Evolutionary conservation across 805 yeast species (phyloP).

Genomic region (Isabelozyma rhagii): DNA sequence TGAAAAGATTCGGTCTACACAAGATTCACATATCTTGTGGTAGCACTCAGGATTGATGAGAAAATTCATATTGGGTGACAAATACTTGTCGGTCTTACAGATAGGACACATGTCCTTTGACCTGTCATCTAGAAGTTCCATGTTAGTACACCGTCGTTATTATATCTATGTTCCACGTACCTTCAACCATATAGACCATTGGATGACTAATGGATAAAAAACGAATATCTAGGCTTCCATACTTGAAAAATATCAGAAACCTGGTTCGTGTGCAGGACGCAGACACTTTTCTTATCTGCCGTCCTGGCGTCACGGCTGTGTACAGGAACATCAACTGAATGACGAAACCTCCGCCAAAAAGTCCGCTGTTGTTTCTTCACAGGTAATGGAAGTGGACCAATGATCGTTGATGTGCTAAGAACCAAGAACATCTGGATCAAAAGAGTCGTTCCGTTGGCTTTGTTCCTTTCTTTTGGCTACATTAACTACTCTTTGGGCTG

Average conservation of each 20-base stretch:
- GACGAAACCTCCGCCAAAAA: background rate
- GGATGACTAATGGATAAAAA: background rate
- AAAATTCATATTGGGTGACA: conserved; percentile 90
- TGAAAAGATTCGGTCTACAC: conserved; percentile 92
- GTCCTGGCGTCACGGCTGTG: background rate
- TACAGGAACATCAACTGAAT: background rate
- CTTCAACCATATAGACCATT: background rate
- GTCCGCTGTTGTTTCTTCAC: background rate
- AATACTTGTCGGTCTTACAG: conserved; percentile 90
- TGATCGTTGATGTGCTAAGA: background rate
- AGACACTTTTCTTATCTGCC: background rate
- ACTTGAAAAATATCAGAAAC: background rate
- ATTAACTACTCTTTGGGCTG: conserved; percentile 43
- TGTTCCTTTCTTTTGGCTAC: conserved; percentile 34
- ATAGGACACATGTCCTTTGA: conserved; percentile 90
- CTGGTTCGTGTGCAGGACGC: background rate
- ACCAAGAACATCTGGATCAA: conserved; percentile 8
- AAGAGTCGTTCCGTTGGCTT: conserved; percentile 21
- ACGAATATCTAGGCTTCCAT: background rate
- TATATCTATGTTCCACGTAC: background rate
- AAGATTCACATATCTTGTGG: conserved; percentile 94
- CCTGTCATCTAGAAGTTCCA: conserved; percentile 39
- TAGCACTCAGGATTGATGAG: conserved; percentile 96
- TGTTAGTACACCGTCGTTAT: background rate
- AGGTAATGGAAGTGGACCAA: background rate